Percentiles rank a stretch among this genome's conserved stretches.
phyloP scores from a whole-genome alignment of 306 rosid species.

The Oxytropis ochrocephala region DNA sequence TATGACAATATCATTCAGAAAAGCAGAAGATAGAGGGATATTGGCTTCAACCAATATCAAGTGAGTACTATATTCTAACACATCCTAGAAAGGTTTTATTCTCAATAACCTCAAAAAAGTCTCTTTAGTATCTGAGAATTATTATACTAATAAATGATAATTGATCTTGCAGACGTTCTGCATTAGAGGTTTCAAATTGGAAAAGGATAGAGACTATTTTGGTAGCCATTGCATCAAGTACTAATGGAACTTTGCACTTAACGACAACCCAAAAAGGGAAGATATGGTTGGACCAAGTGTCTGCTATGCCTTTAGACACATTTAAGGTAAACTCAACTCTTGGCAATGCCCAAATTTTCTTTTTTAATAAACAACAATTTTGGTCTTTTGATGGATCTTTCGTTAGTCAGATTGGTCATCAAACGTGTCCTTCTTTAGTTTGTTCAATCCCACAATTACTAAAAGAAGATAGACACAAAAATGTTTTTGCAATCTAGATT shows the following conservation, averaged over 20 bases:
- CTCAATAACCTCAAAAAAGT: not conserved
- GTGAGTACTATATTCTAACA: conserved; percentile 30
- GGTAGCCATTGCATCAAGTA: conserved; percentile 1
- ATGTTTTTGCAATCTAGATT: no score
- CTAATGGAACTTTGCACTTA: conserved; percentile 11
- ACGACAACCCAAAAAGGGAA: conserved; percentile 29
- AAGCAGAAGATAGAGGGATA: conserved; percentile 30
- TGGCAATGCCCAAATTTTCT: not conserved
- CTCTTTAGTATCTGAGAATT: not conserved
- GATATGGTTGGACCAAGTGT: conserved; percentile 39
- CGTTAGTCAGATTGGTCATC: no score
- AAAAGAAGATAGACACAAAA: no score
- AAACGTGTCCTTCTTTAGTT: no score
- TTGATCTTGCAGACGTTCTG: conserved; percentile 39
- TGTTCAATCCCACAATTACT: no score
- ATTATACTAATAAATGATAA: not conserved
- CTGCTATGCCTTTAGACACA: conserved; percentile 37
- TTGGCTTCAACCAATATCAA: conserved; percentile 43
- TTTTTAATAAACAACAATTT: no score
- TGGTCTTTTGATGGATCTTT: no score
- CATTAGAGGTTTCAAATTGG: conserved; percentile 30
- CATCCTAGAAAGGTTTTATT: not conserved
- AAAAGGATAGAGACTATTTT: conserved; percentile 15
- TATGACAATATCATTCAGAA: conserved; percentile 41
- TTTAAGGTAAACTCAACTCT: conserved; percentile 10